Base-by-base conservation (phyloP, 1,284 basidiomycete genomes). In the Rugosomyces carneus region DNA sequence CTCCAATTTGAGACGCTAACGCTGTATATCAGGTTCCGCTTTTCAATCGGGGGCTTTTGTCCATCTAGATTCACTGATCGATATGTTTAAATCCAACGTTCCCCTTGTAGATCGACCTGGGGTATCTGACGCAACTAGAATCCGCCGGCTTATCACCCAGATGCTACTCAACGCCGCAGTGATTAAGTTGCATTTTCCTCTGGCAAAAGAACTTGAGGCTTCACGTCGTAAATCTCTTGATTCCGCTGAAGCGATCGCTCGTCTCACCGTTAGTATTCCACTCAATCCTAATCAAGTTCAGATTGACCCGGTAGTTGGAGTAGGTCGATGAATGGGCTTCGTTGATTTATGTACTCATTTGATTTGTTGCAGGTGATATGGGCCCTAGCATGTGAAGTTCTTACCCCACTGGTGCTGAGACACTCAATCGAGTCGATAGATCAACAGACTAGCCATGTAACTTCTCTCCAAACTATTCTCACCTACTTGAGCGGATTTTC, bases 221-320 rank as follows among this genome's bases (percentile, higher is more conserved):
- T 45, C 43, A 5, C 35, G 38, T 19, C 43, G 23, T 4, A 45
- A 41, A 21, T 18, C 32, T 8, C 6, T 42, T 11, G 18, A 27
- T 13, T 38, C 48, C 0, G 44, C 48, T n/a, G 11, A 35, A 39
- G 20, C 44, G 4, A 45, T 49, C 18, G 48, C 48, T 3, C 16
- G 20, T 2, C 23, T 49, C 19, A 27, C 48, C 8, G 15, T 13
- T 5, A 32, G 9, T 26, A 5, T 42, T 13, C 6, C 5, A 7
- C 34, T 27, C 1, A 13, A 37, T 20, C 10, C 39, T 13, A 3
- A 5, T 18, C 13, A 20, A 5, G 7, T 20, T 3, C 35, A 45
- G n/a, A 24, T 45, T 21, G 31, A 49, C 24, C 48, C 48, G 9
- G 45, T 49, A 11, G 23, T 45, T 8, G 48, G 48, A 8, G 48